Percentiles rank a stretch among this genome's conserved stretches.
Conservation (phyloP, 352 stramenopile species). For the Elongisporangium prolatum region DNA sequence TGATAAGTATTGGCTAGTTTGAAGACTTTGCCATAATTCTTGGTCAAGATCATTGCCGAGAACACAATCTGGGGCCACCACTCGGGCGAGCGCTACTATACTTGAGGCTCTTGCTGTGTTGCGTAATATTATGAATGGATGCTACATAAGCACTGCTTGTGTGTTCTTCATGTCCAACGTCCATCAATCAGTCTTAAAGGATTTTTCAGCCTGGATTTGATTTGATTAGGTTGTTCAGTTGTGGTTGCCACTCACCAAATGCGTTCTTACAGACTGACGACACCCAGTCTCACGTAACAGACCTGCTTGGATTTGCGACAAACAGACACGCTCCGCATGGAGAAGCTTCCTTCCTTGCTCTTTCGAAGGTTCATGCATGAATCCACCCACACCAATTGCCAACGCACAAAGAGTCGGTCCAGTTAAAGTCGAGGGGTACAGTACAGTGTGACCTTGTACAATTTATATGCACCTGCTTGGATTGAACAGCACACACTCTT, state of each 20-base stretch:
- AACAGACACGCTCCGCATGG: neutral
- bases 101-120: neutral
- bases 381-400: no score
- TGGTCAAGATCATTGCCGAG: constrained; percentile 70
- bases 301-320: neutral
- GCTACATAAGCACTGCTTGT: neutral
- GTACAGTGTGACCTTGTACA: neutral
- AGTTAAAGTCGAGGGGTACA: no score
- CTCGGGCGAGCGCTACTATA: constrained; percentile 30
- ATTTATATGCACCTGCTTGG: neutral
- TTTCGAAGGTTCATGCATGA: neutral
- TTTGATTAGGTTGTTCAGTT: neutral
- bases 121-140: neutral
- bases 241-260: neutral
- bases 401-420: neutral
- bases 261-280: no score
- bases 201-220: neutral
- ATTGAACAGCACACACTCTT: no score
- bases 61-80: constrained; percentile 58
- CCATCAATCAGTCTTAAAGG: neutral
- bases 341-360: neutral
- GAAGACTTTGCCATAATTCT: no score
- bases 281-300: no score
- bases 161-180: neutral
- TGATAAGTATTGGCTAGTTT: no score